These are phyloP conservation scores for Coprinellus micaceus DNA, from an alignment of 768 basidiomycete genomes.

Conservation along the genomic window DNA sequence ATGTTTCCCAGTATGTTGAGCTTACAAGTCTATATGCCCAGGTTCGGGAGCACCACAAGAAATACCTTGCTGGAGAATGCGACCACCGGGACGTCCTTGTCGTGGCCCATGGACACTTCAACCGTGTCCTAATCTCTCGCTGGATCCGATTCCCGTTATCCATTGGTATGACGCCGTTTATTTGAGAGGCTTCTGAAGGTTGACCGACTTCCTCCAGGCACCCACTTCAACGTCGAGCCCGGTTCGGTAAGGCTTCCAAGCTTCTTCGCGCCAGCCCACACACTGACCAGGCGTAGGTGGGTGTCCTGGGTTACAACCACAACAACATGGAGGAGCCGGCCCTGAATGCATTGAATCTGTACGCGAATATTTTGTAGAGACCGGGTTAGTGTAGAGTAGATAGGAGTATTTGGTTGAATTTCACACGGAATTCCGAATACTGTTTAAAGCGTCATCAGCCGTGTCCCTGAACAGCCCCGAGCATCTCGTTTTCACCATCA, in stretches of 20 bases:
- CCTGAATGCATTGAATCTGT: slow-evolving; percentile 70
- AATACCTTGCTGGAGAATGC: slow-evolving; percentile 64
- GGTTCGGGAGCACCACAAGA: slow-evolving; percentile 70
- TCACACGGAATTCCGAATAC: slow-evolving; percentile 26
- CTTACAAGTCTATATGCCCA: slow-evolving; percentile 20
- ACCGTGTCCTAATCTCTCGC: slow-evolving; percentile 70
- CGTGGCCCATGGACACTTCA: slow-evolving; percentile 87
- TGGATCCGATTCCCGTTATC: slow-evolving; percentile 72
- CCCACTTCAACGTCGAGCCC: slow-evolving; percentile 12
- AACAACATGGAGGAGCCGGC: slow-evolving; percentile 72
- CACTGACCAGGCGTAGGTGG: slow-evolving; percentile 46
- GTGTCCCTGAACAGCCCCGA: slow-evolving; percentile 11
- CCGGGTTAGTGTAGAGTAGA: neutral
- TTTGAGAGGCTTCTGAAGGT: neutral
- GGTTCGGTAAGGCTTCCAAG: slow-evolving; percentile 12
- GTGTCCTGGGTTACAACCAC: slow-evolving; percentile 84
- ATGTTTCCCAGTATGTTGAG: neutral
- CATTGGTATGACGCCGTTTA: slow-evolving; percentile 39
- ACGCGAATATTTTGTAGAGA: slow-evolving; percentile 24
- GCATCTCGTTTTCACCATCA: slow-evolving; percentile 7
- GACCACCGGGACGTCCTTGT: slow-evolving; percentile 79
- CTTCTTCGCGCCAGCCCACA: neutral
- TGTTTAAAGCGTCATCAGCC: slow-evolving; percentile 1
- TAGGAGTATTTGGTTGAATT: neutral
- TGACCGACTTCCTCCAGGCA: slow-evolving; percentile 6